Evolutionary conservation across 805 yeast species (phyloP), one percentile per base, ranked within the genome.

Genomic region (Candida germanica): DNA sequence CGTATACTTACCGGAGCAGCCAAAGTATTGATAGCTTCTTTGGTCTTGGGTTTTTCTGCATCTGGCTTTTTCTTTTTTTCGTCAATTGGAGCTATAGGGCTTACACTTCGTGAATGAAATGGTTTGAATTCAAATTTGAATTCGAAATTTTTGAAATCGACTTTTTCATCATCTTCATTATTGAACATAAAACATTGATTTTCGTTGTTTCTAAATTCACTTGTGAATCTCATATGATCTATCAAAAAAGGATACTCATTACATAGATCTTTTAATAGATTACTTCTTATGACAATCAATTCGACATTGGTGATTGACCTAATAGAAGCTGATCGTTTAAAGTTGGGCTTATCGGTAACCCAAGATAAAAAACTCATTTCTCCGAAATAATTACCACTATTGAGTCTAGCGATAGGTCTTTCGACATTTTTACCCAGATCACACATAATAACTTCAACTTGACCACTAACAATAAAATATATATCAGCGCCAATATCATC

Each of bases 311-410:
- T 63, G 9, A 80, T 73, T 0, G 87, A 69, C 40, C 88, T 64
- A 22, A 83, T 78, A 39, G 76, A 75, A 0, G 88, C 89, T 28
- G 80, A 72, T 45, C 89, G 58, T 31, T 29, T 42, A 16, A 31
- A 32, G 46, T 59, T 48, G 7, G 44, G 34, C 11, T 51, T 49
- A 30, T 59, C 53, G 16, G 64, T 56, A 14, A 79, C 48, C 9
- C 69, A 67, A 3, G 76, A 62, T 27, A 83, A 56, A 47, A 83
- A 83, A 0, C 86, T 75, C 80, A 83, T 79, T 54, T 83, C 91
- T 15, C 93, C 93, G 59, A 83, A 82, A 56, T 80, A 82, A 22
- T 79, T 71, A 14, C 84, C 86, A 11, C 76, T 58, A 2, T 76
- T 70, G 17, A 84, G 59, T 39, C 86, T 66, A 3, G 85, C 87